These are phyloP conservation scores for Quercus bicolor DNA, from an alignment of 306 rosid genomes.

Conservation along the genomic window DNA sequence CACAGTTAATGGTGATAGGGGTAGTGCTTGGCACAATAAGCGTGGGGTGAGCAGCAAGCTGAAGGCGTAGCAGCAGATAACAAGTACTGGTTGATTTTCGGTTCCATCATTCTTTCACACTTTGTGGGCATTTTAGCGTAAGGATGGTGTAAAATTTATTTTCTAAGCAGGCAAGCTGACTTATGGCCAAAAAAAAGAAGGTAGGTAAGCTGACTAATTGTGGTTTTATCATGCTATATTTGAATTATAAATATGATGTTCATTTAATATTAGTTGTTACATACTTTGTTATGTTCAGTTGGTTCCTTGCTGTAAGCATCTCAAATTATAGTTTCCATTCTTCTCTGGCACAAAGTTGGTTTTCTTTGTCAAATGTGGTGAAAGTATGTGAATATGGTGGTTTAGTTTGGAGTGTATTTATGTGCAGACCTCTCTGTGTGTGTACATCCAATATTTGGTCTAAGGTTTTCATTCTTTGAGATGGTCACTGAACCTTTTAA, in stretches of 20 bases:
- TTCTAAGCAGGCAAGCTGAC: constrained; percentile 14
- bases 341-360: neutral
- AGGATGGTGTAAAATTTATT: constrained; percentile 3
- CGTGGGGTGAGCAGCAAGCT: constrained; percentile 65
- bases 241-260: neutral
- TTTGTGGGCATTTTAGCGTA: constrained; percentile 4
- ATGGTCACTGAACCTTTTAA: neutral
- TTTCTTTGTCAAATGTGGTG: no score
- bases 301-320: neutral
- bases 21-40: constrained; percentile 59
- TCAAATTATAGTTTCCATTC: neutral
- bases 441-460: neutral
- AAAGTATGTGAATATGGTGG: no score
- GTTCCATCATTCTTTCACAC: neutral
- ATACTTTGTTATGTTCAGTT: neutral
- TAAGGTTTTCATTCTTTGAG: neutral
- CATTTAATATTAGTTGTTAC: neutral
- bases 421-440: neutral
- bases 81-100: constrained; percentile 1
- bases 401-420: no score
- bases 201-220: neutral
- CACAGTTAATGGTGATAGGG: constrained; percentile 42
- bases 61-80: constrained; percentile 52
- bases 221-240: neutral
- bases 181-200: neutral